Conservation (phyloP, 257 asterid genomes). For the Jaltomata sinuosa region DNA sequence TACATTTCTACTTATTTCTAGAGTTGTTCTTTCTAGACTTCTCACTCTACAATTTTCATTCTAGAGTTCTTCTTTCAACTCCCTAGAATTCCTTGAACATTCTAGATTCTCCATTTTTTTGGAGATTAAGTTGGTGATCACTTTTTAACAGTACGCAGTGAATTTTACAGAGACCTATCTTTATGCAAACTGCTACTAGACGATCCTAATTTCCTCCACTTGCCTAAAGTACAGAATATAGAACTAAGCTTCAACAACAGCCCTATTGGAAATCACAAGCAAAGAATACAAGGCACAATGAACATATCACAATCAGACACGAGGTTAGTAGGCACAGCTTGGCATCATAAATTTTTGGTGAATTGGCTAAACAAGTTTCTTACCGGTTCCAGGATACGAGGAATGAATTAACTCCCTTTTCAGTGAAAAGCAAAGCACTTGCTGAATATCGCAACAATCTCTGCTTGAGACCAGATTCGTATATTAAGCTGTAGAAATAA, state of each 20-base stretch:
- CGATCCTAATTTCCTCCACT: neutral
- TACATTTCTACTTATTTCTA: neutral
- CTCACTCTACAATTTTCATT: neutral
- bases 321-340: neutral
- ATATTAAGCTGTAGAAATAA: slow-evolving; percentile 76
- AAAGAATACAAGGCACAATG: neutral
- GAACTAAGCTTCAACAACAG: neutral
- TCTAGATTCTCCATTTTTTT: neutral
- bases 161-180: neutral
- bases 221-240: neutral
- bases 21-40: neutral
- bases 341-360: neutral
- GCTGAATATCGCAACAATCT: slow-evolving; percentile 89
- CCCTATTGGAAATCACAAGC: neutral
- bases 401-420: slow-evolving; percentile 91
- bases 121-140: neutral
- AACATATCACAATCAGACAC: neutral
- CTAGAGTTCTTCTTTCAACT: neutral
- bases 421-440: slow-evolving; percentile 96
- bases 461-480: slow-evolving; percentile 92
- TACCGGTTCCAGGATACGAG: slow-evolving; percentile 97
- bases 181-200: neutral
- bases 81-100: neutral
- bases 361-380: slow-evolving; percentile 15
- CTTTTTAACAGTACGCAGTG: neutral